Evolutionary conservation across 257 asterid genomes (phyloP).

Genomic region (Solanum dulcamara): DNA sequence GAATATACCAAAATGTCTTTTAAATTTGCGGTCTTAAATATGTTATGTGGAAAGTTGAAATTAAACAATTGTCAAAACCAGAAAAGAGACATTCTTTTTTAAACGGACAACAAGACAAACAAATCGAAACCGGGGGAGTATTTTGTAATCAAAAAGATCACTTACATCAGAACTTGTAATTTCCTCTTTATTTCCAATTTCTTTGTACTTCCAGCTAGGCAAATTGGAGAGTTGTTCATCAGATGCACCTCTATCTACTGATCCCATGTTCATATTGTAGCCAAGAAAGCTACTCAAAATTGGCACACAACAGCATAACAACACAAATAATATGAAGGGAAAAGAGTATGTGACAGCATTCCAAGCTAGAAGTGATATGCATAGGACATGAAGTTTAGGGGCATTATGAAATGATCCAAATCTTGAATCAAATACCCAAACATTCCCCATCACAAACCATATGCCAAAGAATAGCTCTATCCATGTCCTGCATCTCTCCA

Average conservation of each 20-base stretch:
- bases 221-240: slow-evolving; percentile 62
- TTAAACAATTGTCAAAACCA: no score
- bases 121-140: neutral
- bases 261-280: slow-evolving; percentile 77
- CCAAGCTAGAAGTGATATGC: slow-evolving; percentile 75
- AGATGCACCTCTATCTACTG: slow-evolving; percentile 64
- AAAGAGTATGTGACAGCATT: slow-evolving; percentile 87
- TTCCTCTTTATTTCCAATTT: slow-evolving; percentile 12
- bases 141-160: neutral
- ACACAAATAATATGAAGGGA: slow-evolving; percentile 68
- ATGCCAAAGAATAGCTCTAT: slow-evolving; percentile 76
- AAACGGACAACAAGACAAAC: neutral
- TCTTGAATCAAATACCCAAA: slow-evolving; percentile 84
- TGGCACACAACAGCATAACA: slow-evolving; percentile 85
- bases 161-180: slow-evolving; percentile 38
- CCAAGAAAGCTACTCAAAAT: slow-evolving; percentile 59
- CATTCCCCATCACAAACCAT: slow-evolving; percentile 97
- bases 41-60: no score
- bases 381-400: slow-evolving; percentile 74
- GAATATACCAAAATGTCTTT: no score
- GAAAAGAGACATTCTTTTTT: no score
- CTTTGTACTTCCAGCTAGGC: slow-evolving; percentile 58
- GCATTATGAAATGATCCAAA: slow-evolving; percentile 56
- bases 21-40: no score
- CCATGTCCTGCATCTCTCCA: slow-evolving; percentile 48